phyloP scores from a whole-genome alignment of 371 early-diverging fungal genomes.

The Haplosporangium sp. region DNA sequence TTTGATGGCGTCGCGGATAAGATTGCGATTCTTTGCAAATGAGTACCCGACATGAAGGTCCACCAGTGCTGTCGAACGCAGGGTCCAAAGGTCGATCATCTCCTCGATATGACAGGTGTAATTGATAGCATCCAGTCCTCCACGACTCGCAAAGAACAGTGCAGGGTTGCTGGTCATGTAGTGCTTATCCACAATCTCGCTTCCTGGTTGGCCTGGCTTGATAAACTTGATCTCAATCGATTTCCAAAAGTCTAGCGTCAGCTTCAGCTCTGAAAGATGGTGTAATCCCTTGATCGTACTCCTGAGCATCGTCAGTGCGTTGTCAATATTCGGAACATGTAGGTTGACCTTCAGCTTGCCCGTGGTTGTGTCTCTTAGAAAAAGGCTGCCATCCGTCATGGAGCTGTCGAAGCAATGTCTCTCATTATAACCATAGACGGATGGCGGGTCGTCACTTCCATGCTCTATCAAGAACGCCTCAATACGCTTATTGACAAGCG shows the following conservation, averaged over 20 bases:
- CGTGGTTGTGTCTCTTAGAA: conserved; percentile 2
- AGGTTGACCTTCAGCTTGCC: conserved; percentile 26
- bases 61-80: conserved; percentile 17
- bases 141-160: conserved; percentile 26
- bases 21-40: conserved; percentile 23
- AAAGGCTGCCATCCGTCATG: background rate
- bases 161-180: conserved; percentile 8
- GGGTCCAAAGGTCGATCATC: conserved; percentile 10
- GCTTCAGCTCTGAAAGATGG: conserved; percentile 25
- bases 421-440: conserved; percentile 14
- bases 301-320: conserved; percentile 6
- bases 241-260: conserved; percentile 24
- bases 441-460: conserved; percentile 3
- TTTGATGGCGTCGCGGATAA: conserved; percentile 28
- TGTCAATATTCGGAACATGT: conserved; percentile 27
- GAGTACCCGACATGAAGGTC: conserved; percentile 12
- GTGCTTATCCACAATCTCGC: conserved; percentile 30
- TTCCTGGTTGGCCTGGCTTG: conserved; percentile 18
- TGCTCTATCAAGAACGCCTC: conserved; percentile 25
- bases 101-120: conserved; percentile 6
- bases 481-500: conserved; percentile 21
- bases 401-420: conserved; percentile 5
- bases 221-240: conserved; percentile 25
- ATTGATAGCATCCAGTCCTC: conserved; percentile 22
- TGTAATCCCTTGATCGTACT: conserved; percentile 27